Percentiles rank a stretch among this genome's conserved stretches.
Conservation (phyloP, 192 early-diverging fungal genomes). For the Gorgonomyces haynaldii region DNA sequence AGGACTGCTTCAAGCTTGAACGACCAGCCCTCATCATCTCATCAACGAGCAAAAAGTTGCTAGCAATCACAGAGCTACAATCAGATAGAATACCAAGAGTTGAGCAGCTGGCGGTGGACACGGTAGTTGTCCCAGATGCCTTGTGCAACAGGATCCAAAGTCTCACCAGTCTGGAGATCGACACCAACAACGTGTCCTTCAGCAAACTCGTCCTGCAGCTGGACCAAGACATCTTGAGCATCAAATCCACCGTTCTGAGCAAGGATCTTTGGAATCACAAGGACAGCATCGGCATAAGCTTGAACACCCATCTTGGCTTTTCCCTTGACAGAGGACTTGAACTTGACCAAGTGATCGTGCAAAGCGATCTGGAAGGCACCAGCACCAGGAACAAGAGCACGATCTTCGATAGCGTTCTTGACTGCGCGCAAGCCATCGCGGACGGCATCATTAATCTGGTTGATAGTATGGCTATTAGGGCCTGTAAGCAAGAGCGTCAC, state of each 20-base stretch:
- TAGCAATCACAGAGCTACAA: conserved; percentile 82
- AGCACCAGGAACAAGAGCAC: conserved; percentile 77
- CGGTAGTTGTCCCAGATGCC: conserved; percentile 99
- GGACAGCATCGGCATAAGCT: conserved; percentile 90
- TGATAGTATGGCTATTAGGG: conserved; percentile 86
- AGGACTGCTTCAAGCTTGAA: conserved; percentile 26
- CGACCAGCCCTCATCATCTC: conserved; percentile 84
- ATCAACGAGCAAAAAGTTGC: conserved; percentile 94
- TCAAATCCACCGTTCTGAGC: conserved; percentile 94
- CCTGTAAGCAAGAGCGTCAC: conserved; percentile 93
- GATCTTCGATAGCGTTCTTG: conserved; percentile 96
- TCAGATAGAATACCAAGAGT: conserved; percentile 58
- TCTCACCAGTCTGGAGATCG: conserved; percentile 88
- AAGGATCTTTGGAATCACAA: conserved; percentile 94
- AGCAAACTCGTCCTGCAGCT: conserved; percentile 77
- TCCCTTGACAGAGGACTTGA: conserved; percentile 80
- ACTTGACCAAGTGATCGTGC: conserved; percentile 70
- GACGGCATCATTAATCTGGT: conserved; percentile 94
- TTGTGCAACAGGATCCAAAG: conserved; percentile 78
- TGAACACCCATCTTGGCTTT: conserved; percentile 92
- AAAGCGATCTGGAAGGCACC: conserved; percentile 94
- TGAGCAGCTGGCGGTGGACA: conserved; percentile 89
- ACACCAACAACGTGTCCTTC: conserved; percentile 87
- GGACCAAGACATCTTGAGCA: conserved; percentile 89
- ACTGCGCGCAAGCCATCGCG: conserved; percentile 96